Conservation (phyloP, 2,329 filamentous ascomycete genomes). For the Clonostachys rhizophaga region DNA sequence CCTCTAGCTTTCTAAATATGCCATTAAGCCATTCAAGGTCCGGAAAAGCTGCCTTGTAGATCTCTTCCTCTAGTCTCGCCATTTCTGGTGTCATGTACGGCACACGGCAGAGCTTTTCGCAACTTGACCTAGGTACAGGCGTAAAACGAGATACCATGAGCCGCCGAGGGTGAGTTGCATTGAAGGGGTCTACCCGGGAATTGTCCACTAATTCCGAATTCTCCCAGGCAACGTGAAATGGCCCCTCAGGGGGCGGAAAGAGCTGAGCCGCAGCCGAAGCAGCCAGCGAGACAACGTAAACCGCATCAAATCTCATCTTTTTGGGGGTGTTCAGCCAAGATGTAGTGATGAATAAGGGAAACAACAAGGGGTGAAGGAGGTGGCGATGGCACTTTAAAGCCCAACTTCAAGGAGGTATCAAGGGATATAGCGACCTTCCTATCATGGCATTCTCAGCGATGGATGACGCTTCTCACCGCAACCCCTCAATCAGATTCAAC, state of each 20-base stretch:
- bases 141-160: slow-evolving; percentile 8
- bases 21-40: slow-evolving; percentile 9
- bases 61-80: slow-evolving; percentile 11
- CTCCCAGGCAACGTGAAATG: slow-evolving; percentile 1
- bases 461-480: no score
- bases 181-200: slow-evolving; percentile 3
- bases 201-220: slow-evolving; percentile 2
- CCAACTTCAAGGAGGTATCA: no score
- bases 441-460: no score
- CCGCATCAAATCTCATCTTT: no score
- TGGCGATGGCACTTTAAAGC: no score
- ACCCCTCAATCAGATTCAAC: no score
- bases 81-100: slow-evolving; percentile 12
- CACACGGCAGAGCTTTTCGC: slow-evolving; percentile 9
- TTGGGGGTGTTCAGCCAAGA: no score
- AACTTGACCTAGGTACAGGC: slow-evolving; percentile 7
- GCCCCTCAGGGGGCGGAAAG: neutral
- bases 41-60: slow-evolving; percentile 6
- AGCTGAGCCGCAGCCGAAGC: neutral
- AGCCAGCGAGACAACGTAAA: neutral
- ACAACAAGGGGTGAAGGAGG: no score
- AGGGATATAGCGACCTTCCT: no score
- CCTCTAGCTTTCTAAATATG: slow-evolving; percentile 8
- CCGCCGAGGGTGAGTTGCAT: slow-evolving; percentile 1
- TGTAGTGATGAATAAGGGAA: no score